These are phyloP conservation scores for Heliamphora exappendiculata DNA, from an alignment of 148 eudicot species.

Conservation along the genomic window DNA sequence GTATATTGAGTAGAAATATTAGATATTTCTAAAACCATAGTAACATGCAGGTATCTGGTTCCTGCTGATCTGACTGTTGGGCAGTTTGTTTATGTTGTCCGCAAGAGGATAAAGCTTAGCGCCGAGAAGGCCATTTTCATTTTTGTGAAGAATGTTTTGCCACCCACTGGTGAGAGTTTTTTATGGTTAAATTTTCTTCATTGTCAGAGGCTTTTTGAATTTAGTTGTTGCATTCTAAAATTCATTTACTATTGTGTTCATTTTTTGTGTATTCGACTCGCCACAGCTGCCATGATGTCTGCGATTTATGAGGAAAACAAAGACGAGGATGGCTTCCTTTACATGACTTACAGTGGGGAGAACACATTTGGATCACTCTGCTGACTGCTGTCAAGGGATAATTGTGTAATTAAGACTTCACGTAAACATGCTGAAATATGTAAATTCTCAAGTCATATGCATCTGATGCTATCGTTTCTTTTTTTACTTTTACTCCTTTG, in stretches of 20 bases:
- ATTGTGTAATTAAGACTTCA: slow-evolving; percentile 36
- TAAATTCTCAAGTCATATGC: slow-evolving; percentile 22
- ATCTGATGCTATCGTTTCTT: background rate
- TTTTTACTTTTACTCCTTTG: too few species aligned
- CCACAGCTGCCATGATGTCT: slow-evolving; percentile 86
- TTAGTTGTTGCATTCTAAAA: background rate
- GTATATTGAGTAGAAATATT: background rate
- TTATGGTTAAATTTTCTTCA: background rate
- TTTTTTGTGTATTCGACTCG: background rate
- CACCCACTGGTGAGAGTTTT: slow-evolving; percentile 61
- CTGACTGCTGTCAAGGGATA: slow-evolving; percentile 19
- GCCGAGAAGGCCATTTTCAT: slow-evolving; percentile 88
- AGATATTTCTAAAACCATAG: too few species aligned
- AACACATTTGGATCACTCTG: slow-evolving; percentile 68
- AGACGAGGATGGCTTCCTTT: slow-evolving; percentile 90
- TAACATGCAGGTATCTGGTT: slow-evolving; percentile 74
- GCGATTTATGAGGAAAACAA: slow-evolving; percentile 87
- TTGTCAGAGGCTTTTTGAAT: background rate
- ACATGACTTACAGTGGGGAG: slow-evolving; percentile 96
- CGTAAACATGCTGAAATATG: slow-evolving; percentile 15
- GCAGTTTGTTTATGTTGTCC: slow-evolving; percentile 88
- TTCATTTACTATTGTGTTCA: background rate
- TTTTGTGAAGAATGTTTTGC: slow-evolving; percentile 74
- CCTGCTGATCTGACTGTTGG: too few species aligned
- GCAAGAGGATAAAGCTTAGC: slow-evolving; percentile 87